phyloP scores from a whole-genome alignment of 164 flowering plant genomes.

The Protea cynaroides region DNA sequence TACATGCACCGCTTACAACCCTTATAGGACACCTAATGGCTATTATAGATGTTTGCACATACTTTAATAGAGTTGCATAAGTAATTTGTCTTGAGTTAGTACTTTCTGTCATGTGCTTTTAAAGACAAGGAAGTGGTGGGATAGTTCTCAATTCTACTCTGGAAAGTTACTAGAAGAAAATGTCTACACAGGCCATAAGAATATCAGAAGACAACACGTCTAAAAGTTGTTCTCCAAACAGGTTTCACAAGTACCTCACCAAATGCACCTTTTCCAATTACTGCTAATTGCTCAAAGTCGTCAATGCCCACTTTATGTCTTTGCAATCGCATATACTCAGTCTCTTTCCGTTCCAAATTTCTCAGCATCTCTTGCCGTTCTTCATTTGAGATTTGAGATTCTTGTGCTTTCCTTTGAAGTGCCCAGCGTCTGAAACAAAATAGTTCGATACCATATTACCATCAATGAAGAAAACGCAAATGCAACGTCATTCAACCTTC shows the following conservation, averaged over 20 bases:
- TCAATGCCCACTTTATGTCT: slow-evolving; percentile 88
- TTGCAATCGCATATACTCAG: slow-evolving; percentile 83
- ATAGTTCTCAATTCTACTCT: not conserved
- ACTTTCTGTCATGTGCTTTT: too few relatives aligned
- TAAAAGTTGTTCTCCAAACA: not conserved
- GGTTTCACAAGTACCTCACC: slow-evolving; percentile 55
- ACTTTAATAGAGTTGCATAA: too few relatives aligned
- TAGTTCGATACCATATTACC: not conserved
- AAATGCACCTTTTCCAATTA: slow-evolving; percentile 89
- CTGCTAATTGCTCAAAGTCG: slow-evolving; percentile 71
- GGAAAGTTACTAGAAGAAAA: not conserved
- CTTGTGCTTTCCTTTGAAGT: slow-evolving; percentile 65
- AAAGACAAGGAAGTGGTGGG: not conserved
- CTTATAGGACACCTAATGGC: too few relatives aligned
- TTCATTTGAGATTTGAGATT: slow-evolving; percentile 61
- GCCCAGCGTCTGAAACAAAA: slow-evolving; percentile 45
- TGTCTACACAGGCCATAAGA: not conserved
- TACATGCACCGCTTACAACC: too few relatives aligned
- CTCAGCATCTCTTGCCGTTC: slow-evolving; percentile 77
- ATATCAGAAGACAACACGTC: not conserved
- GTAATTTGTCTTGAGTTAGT: not conserved
- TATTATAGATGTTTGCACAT: too few relatives aligned
- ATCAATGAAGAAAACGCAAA: not conserved
- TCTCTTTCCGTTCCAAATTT: slow-evolving; percentile 69
- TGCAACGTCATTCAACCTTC: not conserved